These are phyloP conservation scores for Galium porrigens DNA, from an alignment of 305 asterid genomes.

Conservation along the genomic window DNA sequence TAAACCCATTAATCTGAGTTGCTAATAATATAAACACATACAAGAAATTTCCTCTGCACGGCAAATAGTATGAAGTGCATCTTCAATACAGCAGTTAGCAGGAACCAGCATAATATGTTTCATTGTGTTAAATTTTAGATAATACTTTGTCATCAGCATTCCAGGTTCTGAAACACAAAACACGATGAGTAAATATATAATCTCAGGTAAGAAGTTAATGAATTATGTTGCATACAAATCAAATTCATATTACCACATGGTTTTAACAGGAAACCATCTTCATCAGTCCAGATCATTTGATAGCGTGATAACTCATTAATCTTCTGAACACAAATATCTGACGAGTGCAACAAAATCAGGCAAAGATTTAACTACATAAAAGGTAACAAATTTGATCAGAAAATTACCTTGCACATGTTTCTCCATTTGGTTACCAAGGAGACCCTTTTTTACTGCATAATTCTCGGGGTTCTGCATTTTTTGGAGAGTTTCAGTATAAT, in stretches of 20 bases:
- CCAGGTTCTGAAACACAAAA: slow-evolving; percentile 59
- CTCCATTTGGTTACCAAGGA: slow-evolving; percentile 23
- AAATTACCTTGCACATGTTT: slow-evolving; percentile 69
- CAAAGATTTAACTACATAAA: neutral
- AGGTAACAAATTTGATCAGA: slow-evolving; percentile 8
- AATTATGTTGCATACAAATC: slow-evolving; percentile 9
- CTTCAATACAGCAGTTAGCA: slow-evolving; percentile 60
- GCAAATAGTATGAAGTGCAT: slow-evolving; percentile 57
- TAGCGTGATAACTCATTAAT: slow-evolving; percentile 62
- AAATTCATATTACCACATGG: slow-evolving; percentile 52
- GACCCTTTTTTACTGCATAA: slow-evolving; percentile 49
- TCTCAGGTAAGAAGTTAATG: slow-evolving; percentile 12
- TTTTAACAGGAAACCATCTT: slow-evolving; percentile 77
- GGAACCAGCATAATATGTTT: slow-evolving; percentile 80
- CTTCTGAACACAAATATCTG: slow-evolving; percentile 80
- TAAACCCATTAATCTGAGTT: slow-evolving; percentile 13
- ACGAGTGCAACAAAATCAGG: slow-evolving; percentile 16
- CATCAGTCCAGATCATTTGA: slow-evolving; percentile 94
- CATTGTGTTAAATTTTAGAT: slow-evolving; percentile 91
- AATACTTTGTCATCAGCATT: slow-evolving; percentile 87
- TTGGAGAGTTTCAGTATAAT: slow-evolving; percentile 27
- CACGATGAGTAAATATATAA: slow-evolving; percentile 13
- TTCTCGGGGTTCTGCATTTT: slow-evolving; percentile 65
- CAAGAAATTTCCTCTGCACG: slow-evolving; percentile 85
- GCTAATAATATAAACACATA: slow-evolving; percentile 23